Conservation (phyloP, 441 rosid species). For the Croton setiger region DNA sequence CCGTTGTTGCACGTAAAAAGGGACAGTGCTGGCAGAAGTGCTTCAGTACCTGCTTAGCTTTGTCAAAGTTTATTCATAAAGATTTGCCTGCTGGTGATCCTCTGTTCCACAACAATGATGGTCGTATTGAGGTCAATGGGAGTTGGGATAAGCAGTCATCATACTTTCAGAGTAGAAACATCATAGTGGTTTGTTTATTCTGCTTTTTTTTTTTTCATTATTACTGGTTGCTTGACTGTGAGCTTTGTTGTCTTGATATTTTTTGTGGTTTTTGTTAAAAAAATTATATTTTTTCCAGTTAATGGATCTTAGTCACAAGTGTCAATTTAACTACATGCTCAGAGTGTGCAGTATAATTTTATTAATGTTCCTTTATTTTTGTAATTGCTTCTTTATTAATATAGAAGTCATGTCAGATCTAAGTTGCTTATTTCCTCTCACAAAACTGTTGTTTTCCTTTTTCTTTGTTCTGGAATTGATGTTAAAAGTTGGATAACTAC, state of each 20-base stretch:
- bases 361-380: not conserved
- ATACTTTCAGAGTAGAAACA: constrained; percentile 61
- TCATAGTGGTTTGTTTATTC: constrained; percentile 65
- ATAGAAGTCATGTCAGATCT: not conserved
- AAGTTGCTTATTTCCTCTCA: too few species aligned
- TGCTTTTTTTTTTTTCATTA: constrained; percentile 5
- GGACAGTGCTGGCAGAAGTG: constrained; percentile 67
- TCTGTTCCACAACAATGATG: constrained; percentile 46
- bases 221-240: not conserved
- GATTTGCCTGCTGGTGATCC: constrained; percentile 47
- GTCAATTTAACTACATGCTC: constrained; percentile 1
- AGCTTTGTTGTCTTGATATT: not conserved
- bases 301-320: not conserved
- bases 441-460: not conserved
- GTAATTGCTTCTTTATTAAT: not conserved
- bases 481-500: not conserved
- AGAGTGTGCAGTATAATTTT: not conserved
- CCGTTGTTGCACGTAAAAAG: constrained; percentile 45
- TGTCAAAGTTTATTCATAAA: constrained; percentile 50
- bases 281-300: not conserved
- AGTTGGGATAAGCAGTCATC: constrained; percentile 56
- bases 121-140: constrained; percentile 67
- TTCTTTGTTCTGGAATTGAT: not conserved
- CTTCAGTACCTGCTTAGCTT: constrained; percentile 65
- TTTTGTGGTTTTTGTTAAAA: not conserved